Evolutionary conservation across 495 filamentous ascomycete genomes (phyloP), one percentile per base, ranked within the genome.

Genomic region (Thermothielavioides terrestris): DNA sequence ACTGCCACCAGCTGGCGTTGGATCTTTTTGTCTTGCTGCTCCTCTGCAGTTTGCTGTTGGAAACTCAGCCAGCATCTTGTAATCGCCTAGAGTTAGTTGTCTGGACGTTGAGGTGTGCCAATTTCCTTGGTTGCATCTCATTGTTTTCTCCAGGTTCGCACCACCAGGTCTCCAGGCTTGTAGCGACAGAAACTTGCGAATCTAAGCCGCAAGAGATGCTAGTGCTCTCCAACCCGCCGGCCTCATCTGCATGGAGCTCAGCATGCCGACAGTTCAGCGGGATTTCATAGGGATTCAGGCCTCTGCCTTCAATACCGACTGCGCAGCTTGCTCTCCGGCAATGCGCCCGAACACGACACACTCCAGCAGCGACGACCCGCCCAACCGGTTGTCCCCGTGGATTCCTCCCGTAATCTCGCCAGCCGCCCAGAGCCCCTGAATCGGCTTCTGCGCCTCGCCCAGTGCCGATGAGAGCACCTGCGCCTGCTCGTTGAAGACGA

Each of bases 301-400:
- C 15, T 27, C 8, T 12, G 0, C 17, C 32, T 31, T 30, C 27
- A 44, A 35, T 11, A 27, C 36, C 10, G 34, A 31, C 17, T 57
- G 52, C 4, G 70, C 76, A 10, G 73, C 76, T 43, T 72, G 56
- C 27, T 67, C 57, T 0, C 77, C 79, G 0, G 78, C 76, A 41
- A 75, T 74, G 41, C 75, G 60, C 1, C 78, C 79, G 67, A 80
- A 83, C 1, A 83, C 74, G 3, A 76, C 77, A 68, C 79, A 78
- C 50, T 80, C 76, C 10, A 80, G 58, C 41, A 80, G 53, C 11
- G 68, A 72, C 20, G 67, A 72, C 3, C 77, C 75, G 15, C 77
- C 77, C 0, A 80, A 55, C 30, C 76, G 62, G 52, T 80, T 80
- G 26, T 72, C 73, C 0, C 77, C 76, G 51, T 78, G 76, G 32